phyloP scores from a whole-genome alignment of 345 rosid species.

The Hibiscus tridactylites region DNA sequence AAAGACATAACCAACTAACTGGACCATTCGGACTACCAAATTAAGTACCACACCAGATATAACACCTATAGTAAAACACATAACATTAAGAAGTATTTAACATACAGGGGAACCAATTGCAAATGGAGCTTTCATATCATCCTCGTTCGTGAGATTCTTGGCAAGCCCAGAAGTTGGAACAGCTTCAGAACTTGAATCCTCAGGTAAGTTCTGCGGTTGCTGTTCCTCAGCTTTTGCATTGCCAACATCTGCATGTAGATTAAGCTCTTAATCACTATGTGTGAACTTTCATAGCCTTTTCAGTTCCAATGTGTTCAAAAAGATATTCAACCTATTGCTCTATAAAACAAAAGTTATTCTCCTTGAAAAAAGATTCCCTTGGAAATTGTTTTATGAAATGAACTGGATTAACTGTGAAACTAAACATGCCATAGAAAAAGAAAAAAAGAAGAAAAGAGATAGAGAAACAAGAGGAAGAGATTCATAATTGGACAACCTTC shows the following conservation, averaged over 20 bases:
- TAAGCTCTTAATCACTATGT: neutral
- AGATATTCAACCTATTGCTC: neutral
- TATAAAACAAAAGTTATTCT: neutral
- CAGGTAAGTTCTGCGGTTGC: conserved; percentile 52
- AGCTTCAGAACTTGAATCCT: conserved; percentile 52
- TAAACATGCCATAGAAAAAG: neutral
- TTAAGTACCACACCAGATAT: neutral
- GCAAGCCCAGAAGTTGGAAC: conserved; percentile 38
- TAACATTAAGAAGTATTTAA: conserved; percentile 10
- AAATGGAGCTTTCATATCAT: conserved; percentile 51
- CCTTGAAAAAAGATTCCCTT: neutral
- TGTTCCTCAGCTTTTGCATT: conserved; percentile 58
- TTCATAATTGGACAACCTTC: neutral
- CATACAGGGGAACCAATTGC: conserved; percentile 55
- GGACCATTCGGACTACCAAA: neutral
- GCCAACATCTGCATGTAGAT: conserved; percentile 44
- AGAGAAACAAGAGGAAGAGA: neutral
- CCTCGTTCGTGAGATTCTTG: conserved; percentile 55
- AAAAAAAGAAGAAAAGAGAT: neutral
- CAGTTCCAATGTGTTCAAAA: neutral
- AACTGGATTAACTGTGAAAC: neutral
- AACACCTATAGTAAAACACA: conserved; percentile 1
- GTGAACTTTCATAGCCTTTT: neutral
- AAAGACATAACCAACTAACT: neutral
- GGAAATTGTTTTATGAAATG: neutral